A percentile compares a stretch with the other conserved stretches of the same genome.
These are phyloP conservation scores for Picea sitchensis DNA, from an alignment of 75 land plant genomes.

Conservation along the genomic window DNA sequence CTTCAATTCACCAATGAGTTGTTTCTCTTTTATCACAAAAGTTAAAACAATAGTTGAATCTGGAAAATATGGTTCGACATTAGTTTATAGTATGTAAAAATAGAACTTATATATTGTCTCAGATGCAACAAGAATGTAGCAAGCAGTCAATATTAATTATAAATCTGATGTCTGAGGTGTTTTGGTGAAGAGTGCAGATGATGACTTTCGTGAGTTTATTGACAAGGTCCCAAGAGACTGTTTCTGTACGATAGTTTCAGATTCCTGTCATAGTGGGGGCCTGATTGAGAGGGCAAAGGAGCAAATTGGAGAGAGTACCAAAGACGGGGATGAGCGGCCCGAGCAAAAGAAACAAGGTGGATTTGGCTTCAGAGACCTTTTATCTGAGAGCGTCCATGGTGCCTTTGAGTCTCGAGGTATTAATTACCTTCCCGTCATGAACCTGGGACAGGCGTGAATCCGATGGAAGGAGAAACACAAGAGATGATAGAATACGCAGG, in stretches of 20 bases:
- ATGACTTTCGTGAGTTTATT: conserved; percentile 62
- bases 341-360: conserved; percentile 7
- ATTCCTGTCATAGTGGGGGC: conserved; percentile 99
- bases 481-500: conserved; percentile 1
- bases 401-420: conserved; percentile 39
- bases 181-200: conserved; percentile 43
- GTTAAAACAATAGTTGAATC: neutral
- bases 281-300: conserved; percentile 69
- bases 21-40: neutral
- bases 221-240: conserved; percentile 56
- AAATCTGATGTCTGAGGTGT: conserved; percentile 1
- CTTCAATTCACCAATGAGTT: neutral
- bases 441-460: neutral
- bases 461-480: neutral
- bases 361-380: conserved; percentile 21
- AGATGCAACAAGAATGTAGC: neutral
- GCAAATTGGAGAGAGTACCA: conserved; percentile 64
- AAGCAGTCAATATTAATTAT: neutral
- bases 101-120: neutral
- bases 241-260: conserved; percentile 70
- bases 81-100: neutral
- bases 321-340: neutral
- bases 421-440: conserved; percentile 12
- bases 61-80: neutral
- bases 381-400: conserved; percentile 17